Conservation (phyloP, 1,284 basidiomycete species). For the Trichosporon sp. region DNA sequence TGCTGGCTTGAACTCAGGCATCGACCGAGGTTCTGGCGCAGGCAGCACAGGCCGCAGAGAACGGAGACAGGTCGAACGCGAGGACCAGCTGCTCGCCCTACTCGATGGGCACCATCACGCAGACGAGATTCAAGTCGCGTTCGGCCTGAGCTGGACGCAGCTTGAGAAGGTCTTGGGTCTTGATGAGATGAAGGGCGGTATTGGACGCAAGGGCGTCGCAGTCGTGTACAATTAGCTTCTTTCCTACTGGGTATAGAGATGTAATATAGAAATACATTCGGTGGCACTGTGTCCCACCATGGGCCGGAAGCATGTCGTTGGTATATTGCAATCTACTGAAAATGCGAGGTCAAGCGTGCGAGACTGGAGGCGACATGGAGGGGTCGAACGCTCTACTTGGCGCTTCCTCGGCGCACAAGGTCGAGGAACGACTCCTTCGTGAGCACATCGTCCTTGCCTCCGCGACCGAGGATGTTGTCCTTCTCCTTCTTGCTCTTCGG, state of each 20-base stretch:
- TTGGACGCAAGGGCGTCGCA: conserved; percentile 37
- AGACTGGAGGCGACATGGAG: background rate
- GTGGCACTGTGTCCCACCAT: background rate
- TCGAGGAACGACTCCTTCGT: conserved; percentile 51
- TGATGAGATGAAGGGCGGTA: conserved; percentile 29
- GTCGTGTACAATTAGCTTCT: conserved; percentile 29
- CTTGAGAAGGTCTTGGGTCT: conserved; percentile 66
- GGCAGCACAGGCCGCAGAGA: conserved; percentile 19
- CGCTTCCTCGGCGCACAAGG: conserved; percentile 42
- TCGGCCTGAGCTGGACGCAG: conserved; percentile 76
- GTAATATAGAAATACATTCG: conserved; percentile 2
- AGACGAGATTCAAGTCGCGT: conserved; percentile 78
- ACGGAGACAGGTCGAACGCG: conserved; percentile 23
- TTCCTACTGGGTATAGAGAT: background rate
- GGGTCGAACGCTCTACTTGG: conserved; percentile 4
- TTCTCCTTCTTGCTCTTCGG: conserved; percentile 41
- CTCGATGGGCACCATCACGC: conserved; percentile 85
- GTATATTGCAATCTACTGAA: background rate
- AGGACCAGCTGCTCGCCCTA: conserved; percentile 56
- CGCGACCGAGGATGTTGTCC: conserved; percentile 47
- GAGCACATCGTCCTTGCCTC: conserved; percentile 40
- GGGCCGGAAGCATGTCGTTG: no score
- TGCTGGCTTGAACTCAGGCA: conserved; percentile 3
- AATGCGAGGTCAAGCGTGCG: background rate
- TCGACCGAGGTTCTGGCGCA: background rate